Evolutionary conservation across 2,329 filamentous ascomycete species (phyloP).

Genomic region (Byssothecium circinans): DNA sequence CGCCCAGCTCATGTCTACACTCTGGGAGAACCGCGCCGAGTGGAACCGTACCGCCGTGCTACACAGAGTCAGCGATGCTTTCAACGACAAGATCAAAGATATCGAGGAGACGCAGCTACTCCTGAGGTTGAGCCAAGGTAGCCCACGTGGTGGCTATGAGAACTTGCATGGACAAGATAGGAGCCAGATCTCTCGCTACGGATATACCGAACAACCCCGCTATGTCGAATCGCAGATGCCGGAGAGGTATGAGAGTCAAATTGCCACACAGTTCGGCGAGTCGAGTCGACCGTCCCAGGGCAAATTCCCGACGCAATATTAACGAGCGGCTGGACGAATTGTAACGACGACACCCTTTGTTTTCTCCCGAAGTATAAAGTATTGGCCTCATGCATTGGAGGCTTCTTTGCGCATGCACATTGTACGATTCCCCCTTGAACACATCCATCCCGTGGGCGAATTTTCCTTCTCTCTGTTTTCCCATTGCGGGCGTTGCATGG

Average conservation of each 20-base stretch:
- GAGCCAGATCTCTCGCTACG: no score
- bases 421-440: slow-evolving; percentile 4
- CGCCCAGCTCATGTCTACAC: slow-evolving; percentile 82
- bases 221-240: neutral
- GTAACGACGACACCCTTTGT: no score
- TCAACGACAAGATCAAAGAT: slow-evolving; percentile 73
- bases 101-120: slow-evolving; percentile 60
- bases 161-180: neutral
- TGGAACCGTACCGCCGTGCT: slow-evolving; percentile 82
- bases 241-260: slow-evolving; percentile 3
- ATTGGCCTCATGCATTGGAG: neutral
- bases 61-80: slow-evolving; percentile 64
- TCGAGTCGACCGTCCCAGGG: slow-evolving; percentile 3
- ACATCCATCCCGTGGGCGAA: neutral
- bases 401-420: neutral
- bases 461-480: neutral
- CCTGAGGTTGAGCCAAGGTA: slow-evolving; percentile 45
- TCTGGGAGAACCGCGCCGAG: slow-evolving; percentile 78
- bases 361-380: neutral
- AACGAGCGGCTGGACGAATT: no score
- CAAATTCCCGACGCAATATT: neutral
- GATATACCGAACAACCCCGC: no score
- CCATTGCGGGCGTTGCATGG: neutral
- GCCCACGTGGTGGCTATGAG: slow-evolving; percentile 16
- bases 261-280: slow-evolving; percentile 8